Percentiles rank a stretch among this genome's conserved stretches.
Conservation (phyloP, 2,329 filamentous ascomycete genomes). For the Penicillium sp. region DNA sequence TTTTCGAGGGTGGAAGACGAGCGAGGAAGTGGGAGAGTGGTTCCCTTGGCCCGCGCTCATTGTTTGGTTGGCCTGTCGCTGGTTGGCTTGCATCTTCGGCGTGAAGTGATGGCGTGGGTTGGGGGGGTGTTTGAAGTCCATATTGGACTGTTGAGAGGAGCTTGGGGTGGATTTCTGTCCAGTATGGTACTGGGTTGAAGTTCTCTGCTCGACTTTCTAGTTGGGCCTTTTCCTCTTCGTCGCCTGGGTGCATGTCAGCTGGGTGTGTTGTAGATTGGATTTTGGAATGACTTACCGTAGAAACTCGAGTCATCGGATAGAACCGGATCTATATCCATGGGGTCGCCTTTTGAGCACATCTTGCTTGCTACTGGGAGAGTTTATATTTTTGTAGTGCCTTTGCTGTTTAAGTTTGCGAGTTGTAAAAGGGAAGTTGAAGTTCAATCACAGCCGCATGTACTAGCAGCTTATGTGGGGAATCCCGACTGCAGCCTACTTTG, state of each 20-base stretch:
- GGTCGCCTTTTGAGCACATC: not conserved
- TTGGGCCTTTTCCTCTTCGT: constrained; percentile 52
- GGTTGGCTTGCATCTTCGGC: not conserved
- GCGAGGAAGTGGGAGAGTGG: constrained; percentile 67
- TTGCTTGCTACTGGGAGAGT: not conserved
- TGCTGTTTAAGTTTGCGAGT: too few relatives aligned
- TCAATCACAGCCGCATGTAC: not conserved
- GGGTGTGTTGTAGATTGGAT: not conserved
- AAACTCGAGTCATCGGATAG: constrained; percentile 52
- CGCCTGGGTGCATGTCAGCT: constrained; percentile 52
- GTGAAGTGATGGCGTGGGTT: too few relatives aligned
- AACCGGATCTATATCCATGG: constrained; percentile 10
- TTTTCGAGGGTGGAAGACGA: constrained; percentile 70
- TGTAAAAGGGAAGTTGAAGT: not conserved
- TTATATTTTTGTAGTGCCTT: not conserved
- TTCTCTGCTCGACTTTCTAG: constrained; percentile 56
- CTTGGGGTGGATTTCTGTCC: constrained; percentile 38
- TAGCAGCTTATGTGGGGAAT: constrained; percentile 9
- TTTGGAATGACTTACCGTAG: constrained; percentile 38
- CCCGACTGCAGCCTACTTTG: not conserved
- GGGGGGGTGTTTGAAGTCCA: constrained; percentile 1
- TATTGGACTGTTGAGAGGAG: constrained; percentile 41
- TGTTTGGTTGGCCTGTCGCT: constrained; percentile 5
- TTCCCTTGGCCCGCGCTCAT: constrained; percentile 54
- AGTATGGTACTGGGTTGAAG: constrained; percentile 60